Base-by-base conservation (phyloP, 495 filamentous ascomycete species). In the Xylaria scruposa region DNA sequence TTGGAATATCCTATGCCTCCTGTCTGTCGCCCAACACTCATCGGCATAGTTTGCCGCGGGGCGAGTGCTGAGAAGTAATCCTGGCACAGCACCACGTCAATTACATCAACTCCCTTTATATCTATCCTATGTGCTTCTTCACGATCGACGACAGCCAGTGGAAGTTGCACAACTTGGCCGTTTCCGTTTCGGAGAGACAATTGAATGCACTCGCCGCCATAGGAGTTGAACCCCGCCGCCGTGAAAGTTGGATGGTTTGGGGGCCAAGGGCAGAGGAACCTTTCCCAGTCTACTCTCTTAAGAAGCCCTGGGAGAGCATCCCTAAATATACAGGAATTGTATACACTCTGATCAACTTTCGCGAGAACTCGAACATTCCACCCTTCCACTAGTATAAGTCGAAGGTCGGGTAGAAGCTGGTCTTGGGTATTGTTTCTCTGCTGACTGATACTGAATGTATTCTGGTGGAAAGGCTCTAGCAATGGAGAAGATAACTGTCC, bases 171-270 rank as follows among this genome's bases (percentile, higher is more conserved):
- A 13, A 36, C 46, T 15, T 24, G 63, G 1, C 1, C 19, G 0
- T 4, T 4, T 33, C 9, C 10, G 46, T 53, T 67, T 26, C 4
- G 4, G 8, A 67, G 29, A 9, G 17, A 8, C 31, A 67, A 38
- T n/a, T 67, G 46, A 2, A 53, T 53, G 9, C 4, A 67, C 24
- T 53, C n/a, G 7, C 63, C 63, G 21, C 63, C 63, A 21, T 53
- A 15, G 7, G 46, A n/a, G 15, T 67, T 5, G 24, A 4, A 40
- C 0, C 63, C 63, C 31, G 46, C 46, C 7, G 7, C 9, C 12
- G 63, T 67, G 0, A 53, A 4, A 4, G 44, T 53, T 4, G 17
- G 1, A 15, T 53, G 46, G 1, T 31, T 9, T 15, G 63, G 63
- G 10, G 63, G 63, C 46, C 44, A 38, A 0, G 63, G 63, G 44